Evolutionary conservation across 2,329 filamentous ascomycete species (phyloP).

Genomic region (Hymenoscyphus scutula): DNA sequence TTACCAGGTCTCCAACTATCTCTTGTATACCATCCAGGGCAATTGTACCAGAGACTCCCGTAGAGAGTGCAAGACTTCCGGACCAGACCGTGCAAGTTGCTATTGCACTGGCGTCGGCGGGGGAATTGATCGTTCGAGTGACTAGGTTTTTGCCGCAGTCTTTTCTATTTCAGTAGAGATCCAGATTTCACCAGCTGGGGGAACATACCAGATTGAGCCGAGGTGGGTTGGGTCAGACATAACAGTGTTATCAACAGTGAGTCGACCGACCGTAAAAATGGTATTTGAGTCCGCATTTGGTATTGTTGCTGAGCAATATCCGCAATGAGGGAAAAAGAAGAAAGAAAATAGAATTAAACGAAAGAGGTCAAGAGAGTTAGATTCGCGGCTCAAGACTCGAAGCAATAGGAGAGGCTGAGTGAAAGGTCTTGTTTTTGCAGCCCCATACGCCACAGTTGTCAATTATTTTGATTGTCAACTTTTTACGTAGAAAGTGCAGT

Average conservation of each 20-base stretch:
- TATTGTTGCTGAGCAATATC: no score
- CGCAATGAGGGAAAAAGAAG: no score
- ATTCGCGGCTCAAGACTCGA: no score
- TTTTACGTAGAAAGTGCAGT: no score
- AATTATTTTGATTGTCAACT: no score
- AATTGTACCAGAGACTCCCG: neutral
- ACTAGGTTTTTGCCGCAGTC: neutral
- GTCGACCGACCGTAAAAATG: no score
- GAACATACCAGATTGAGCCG: neutral
- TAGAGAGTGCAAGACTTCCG: neutral
- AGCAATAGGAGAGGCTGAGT: no score
- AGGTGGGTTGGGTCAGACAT: neutral
- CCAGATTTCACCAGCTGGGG: neutral
- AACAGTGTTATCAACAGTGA: neutral
- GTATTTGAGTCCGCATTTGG: no score
- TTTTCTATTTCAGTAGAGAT: neutral
- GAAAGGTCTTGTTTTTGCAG: no score
- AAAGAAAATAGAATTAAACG: no score
- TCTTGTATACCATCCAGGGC: neutral
- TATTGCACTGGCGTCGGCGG: neutral
- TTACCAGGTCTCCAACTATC: neutral
- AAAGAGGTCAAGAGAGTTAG: no score
- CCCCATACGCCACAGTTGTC: no score
- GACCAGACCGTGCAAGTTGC: slow-evolving; percentile 2
- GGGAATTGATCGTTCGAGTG: neutral